A percentile compares a stretch with the other conserved stretches of the same genome.
These are phyloP conservation scores for Albizia julibrissin DNA, from an alignment of 306 rosid genomes.

Conservation along the genomic window DNA sequence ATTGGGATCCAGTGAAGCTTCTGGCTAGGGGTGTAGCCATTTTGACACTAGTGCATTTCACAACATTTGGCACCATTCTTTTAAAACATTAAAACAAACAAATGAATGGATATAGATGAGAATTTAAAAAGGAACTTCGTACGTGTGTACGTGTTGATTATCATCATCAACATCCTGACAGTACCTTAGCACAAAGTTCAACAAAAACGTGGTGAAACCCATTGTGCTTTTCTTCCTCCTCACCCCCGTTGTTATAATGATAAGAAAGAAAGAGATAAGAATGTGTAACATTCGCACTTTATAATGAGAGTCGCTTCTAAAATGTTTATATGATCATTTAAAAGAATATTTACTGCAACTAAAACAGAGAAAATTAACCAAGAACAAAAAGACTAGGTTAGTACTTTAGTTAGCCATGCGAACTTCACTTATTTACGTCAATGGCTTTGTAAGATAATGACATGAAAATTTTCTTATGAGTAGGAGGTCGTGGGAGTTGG, in stretches of 20 bases:
- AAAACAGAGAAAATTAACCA: neutral
- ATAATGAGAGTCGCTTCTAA: neutral
- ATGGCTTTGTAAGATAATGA: no score
- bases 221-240: conserved; percentile 47
- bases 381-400: neutral
- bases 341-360: neutral
- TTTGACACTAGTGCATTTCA: conserved; percentile 27
- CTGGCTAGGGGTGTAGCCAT: conserved; percentile 40
- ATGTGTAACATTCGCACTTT: neutral
- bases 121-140: conserved; percentile 38
- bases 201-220: conserved; percentile 47
- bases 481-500: no score
- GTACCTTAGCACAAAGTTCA: conserved; percentile 60
- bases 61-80: conserved; percentile 45
- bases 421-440: neutral
- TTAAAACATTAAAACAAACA: conserved; percentile 46
- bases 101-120: conserved; percentile 30
- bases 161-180: conserved; percentile 45
- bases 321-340: neutral
- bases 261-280: neutral
- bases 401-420: neutral
- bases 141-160: conserved; percentile 43
- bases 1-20: conserved; percentile 40
- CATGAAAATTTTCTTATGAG: no score
- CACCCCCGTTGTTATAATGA: conserved; percentile 63